phyloP scores from a whole-genome alignment of 306 rosid species.

The Abrus pulchellus region DNA sequence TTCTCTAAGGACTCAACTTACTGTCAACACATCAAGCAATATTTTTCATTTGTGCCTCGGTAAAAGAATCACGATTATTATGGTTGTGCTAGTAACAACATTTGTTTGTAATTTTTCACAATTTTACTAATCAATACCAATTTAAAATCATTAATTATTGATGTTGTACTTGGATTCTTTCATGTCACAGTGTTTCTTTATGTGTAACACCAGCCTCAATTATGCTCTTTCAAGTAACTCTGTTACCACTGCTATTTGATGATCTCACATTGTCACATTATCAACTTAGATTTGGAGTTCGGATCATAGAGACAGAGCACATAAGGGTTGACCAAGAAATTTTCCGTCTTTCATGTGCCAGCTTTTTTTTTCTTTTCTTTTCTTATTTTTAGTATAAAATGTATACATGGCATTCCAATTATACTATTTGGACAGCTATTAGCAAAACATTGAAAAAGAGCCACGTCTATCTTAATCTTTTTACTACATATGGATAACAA shows the following conservation, averaged over 20 bases:
- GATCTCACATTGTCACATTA: slow-evolving; percentile 9
- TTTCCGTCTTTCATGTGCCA: slow-evolving; percentile 23
- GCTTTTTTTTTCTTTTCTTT: not conserved
- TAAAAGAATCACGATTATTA: too few relatives aligned
- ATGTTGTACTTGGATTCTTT: not conserved
- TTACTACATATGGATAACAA: not conserved
- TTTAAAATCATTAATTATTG: not conserved
- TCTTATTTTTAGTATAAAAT: not conserved
- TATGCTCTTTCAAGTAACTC: not conserved
- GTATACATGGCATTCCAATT: not conserved
- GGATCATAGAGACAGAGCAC: slow-evolving; percentile 6
- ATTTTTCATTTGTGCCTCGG: too few relatives aligned
- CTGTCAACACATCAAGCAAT: too few relatives aligned
- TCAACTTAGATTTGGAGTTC: slow-evolving; percentile 22
- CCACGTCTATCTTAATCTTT: not conserved
- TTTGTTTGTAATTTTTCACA: too few relatives aligned
- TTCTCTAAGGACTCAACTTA: too few relatives aligned
- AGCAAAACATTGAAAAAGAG: not conserved
- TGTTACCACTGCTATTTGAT: slow-evolving; percentile 5
- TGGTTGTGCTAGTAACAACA: too few relatives aligned
- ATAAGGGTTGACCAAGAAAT: slow-evolving; percentile 24
- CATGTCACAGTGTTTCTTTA: not conserved
- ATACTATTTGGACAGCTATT: not conserved
- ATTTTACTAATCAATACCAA: not conserved
- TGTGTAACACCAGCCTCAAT: slow-evolving; percentile 6